These are phyloP conservation scores for Tetrahymena thermophila DNA, from an alignment of 73 alveolate species.

Conservation along the genomic window DNA sequence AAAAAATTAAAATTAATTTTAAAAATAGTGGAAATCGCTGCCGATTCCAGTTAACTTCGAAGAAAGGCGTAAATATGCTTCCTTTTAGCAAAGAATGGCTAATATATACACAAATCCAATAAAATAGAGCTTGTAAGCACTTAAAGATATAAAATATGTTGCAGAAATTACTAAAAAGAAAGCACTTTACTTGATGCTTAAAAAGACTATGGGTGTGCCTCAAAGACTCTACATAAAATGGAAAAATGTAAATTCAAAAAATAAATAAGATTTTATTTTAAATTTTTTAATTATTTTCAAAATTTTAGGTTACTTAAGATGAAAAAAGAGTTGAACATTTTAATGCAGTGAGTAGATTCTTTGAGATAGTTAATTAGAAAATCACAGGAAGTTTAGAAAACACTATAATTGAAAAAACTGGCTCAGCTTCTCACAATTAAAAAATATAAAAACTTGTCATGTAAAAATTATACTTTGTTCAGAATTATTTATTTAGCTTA, in stretches of 20 bases:
- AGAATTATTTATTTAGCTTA: background rate
- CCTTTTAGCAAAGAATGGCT: background rate
- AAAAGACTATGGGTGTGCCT: background rate
- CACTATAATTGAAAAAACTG: background rate
- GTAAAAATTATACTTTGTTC: background rate
- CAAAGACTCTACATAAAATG: background rate
- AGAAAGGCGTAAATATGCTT: background rate
- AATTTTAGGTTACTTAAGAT: background rate
- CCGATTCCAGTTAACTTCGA: background rate
- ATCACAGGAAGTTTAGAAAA: background rate
- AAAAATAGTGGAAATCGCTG: background rate
- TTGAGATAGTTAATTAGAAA: background rate
- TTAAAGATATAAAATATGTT: background rate
- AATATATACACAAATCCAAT: background rate
- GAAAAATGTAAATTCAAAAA: background rate
- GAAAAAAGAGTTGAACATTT: background rate
- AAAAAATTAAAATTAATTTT: background rate
- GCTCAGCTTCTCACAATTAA: background rate
- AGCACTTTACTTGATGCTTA: background rate
- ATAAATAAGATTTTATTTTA: background rate
- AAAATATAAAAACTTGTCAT: background rate
- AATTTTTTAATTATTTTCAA: background rate
- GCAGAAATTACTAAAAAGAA: background rate
- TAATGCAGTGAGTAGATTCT: background rate
- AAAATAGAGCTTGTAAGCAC: background rate